Base-by-base conservation (phyloP, 169 alveolate genomes). In the Prorocentrum cordatum region DNA sequence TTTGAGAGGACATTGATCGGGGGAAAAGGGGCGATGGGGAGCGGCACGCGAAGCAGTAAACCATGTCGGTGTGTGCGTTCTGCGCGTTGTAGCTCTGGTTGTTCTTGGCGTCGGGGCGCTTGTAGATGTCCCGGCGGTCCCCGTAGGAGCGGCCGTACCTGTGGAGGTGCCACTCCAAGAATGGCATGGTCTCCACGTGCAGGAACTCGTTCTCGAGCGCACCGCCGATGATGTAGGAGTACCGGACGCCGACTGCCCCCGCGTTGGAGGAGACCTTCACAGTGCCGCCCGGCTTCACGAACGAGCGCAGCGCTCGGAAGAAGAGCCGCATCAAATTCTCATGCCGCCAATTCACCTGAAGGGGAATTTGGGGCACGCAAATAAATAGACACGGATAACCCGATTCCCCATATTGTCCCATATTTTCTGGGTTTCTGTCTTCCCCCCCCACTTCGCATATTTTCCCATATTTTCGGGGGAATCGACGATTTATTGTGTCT, bases 91-190 rank as follows among this genome's bases (percentile, higher is more conserved):
- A 80, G 68, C 68, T 67, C 58, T 80, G 54, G 47, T 70, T 70
- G 42, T 80, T 70, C 20, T 68, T 70, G 29, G 45, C 90, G 22
- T 80, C 90, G 1, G 90, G 90, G 29, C 90, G 80, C 26, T 70
- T 27, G 58, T 80, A 80, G 45, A 80, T 64, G 45, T 80, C 90
- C 3, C 90, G 90, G n/a, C 90, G 77, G 50, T 80, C 90, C 1
- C 90, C 90, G 24, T 80, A 80, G 24, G 90, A 80, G 80, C 90
- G 90, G 71, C 90, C 90, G 18, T 80, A 80, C 32, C 90, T 77
- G 58, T 80, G 90, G 10, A 80, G 45, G 22, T 80, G 39, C 90
- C 90, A 80, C 68, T 80, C 72, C 68, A 80, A 32, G 24, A 80
- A 80, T 32, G 90, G 90, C 3, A 80, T 32, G 35, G 90, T 80